Conservation (phyloP, 2,329 filamentous ascomycete genomes). For the Magnaporthiopsis incrustans region DNA sequence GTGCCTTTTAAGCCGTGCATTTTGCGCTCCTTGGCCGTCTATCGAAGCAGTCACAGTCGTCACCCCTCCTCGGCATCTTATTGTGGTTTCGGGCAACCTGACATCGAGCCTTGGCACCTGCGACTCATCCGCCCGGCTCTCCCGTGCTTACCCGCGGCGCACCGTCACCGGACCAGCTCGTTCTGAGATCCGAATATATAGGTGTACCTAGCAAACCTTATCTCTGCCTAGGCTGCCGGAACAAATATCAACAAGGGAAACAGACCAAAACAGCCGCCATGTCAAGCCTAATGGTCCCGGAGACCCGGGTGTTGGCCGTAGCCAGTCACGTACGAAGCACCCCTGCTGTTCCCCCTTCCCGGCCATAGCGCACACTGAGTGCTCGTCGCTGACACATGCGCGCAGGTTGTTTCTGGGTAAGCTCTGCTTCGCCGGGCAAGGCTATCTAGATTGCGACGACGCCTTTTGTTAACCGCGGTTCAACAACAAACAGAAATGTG, state of each 20-base stretch:
- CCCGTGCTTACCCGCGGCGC: not conserved
- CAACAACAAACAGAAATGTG: conserved; percentile 61
- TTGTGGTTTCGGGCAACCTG: not conserved
- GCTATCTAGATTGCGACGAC: conserved; percentile 8
- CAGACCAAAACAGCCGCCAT: not conserved
- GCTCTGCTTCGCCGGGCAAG: conserved; percentile 18
- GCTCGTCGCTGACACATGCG: not conserved
- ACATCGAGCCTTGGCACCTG: not conserved
- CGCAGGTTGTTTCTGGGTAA: conserved; percentile 67
- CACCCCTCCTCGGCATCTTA: not conserved
- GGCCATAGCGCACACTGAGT: not conserved
- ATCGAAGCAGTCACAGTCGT: too few species aligned
- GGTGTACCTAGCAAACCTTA: not conserved
- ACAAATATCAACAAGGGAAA: not conserved
- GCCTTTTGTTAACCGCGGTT: not conserved
- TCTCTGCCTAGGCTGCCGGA: conserved; percentile 17
- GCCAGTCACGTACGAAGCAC: conserved; percentile 78
- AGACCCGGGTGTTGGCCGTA: conserved; percentile 70
- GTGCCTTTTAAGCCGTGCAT: too few species aligned
- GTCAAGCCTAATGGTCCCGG: conserved; percentile 31
- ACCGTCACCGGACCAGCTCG: not conserved
- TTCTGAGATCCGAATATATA: too few species aligned
- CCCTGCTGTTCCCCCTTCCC: not conserved
- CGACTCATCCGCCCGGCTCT: not conserved
- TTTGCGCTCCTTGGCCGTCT: too few species aligned